Evolutionary conservation across 73 alveolate genomes (phyloP), one percentile per base, ranked within the genome.

Genomic region (Paramecium pentaurelia): DNA sequence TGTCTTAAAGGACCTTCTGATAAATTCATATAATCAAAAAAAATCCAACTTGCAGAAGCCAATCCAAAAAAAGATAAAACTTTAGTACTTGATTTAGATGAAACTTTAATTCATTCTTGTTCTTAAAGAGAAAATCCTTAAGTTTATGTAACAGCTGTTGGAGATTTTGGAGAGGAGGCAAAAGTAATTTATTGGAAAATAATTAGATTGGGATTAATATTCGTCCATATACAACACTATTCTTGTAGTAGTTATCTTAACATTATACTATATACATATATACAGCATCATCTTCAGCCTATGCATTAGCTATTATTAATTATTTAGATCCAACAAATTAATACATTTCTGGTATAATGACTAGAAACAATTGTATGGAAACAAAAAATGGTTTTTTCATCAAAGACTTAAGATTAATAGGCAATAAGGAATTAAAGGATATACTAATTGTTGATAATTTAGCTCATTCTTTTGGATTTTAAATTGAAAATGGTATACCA

Each of bases 221-320:
- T 38, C 83, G 99, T 34, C 99, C 99, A 36, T 90, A 85, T 87
- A 95, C 98, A 86, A 86, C 95, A 91, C 97, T 96, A 77, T 93
- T 97, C 88, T 92, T 97, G 73, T 95, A 92, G 91, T 93, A 93
- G 86, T 96, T 95, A 71, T 92, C 93, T 47, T 87, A 97, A 86
- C 47, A 93, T 64, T 97, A 93, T 92, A 92, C 95, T 86, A 97
- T 97, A 12, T 97, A 95, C 70, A 93, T 97, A 32, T 97, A 93
- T 83, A 97, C 99, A 28, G 99, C 99, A 8, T 95, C 98, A 10
- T 98, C 97, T 95, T 94, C 93, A 34, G 94, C 99, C 12, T 97
- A 97, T 94, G 99, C 99, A 3, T 98, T 95, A 93, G 97, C 98
- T 27, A 98, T 97, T 6, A 85, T 97, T 58, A 96, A 96, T 90